Percentiles rank a stretch among this genome's conserved stretches.
Conservation (phyloP, 305 asterid species). For the Fraxinus latifolia region DNA sequence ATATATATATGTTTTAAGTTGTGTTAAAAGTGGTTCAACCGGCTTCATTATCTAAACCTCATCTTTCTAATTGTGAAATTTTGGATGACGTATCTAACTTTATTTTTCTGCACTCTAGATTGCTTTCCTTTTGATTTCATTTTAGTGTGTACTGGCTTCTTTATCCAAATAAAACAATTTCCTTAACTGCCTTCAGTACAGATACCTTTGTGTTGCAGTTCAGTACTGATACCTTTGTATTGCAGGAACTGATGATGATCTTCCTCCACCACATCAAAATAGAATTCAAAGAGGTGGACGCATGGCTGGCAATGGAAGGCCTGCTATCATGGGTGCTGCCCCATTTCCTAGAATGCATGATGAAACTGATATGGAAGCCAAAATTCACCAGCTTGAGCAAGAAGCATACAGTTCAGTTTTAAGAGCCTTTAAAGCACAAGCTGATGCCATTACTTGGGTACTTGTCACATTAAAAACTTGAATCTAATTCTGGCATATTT, state of each 20-base stretch:
- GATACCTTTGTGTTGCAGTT: constrained; percentile 43
- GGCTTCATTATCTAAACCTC: neutral
- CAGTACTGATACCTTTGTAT: constrained; percentile 26
- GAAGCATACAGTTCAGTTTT: constrained; percentile 87
- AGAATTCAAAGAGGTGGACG: constrained; percentile 70
- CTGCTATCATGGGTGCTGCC: constrained; percentile 47
- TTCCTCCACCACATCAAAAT: constrained; percentile 73
- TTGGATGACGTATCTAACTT: neutral
- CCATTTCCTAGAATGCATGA: constrained; percentile 53
- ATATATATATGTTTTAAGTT: neutral
- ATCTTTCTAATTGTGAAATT: neutral
- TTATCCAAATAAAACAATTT: neutral
- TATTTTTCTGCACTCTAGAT: neutral
- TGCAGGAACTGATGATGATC: constrained; percentile 83
- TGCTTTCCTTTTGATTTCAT: neutral
- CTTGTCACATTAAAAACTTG: constrained; percentile 17
- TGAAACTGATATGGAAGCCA: constrained; percentile 65
- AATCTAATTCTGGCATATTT: constrained; percentile 30
- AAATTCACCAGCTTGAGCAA: constrained; percentile 84
- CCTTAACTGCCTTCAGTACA: neutral
- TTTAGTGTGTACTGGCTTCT: neutral
- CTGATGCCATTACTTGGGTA: constrained; percentile 93
- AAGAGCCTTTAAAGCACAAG: constrained; percentile 94
- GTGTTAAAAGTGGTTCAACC: neutral
- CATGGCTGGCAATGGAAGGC: constrained; percentile 62